These are phyloP conservation scores for Pseudogymnoascus sp. DNA, from an alignment of 2,329 filamentous ascomycete genomes.

Conservation along the genomic window DNA sequence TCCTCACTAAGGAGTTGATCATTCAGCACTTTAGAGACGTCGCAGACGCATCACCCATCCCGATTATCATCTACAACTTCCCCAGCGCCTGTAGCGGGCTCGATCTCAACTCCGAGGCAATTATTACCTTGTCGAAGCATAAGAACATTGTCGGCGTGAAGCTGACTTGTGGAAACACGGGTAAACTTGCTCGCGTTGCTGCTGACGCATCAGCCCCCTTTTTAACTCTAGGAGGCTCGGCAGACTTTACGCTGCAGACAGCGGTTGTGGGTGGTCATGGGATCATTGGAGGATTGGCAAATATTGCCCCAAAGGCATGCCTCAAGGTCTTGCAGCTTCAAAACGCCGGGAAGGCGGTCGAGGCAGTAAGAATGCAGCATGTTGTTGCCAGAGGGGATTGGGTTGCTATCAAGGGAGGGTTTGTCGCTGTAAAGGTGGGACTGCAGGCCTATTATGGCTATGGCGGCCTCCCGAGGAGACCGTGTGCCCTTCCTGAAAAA, in stretches of 20 bases:
- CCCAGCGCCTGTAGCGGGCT: conserved; percentile 37
- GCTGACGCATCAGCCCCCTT: conserved; percentile 51
- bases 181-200: conserved; percentile 47
- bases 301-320: conserved; percentile 59
- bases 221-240: conserved; percentile 61
- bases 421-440: conserved; percentile 59
- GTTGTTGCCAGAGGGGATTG: conserved; percentile 59
- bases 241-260: conserved; percentile 64
- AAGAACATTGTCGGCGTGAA: conserved; percentile 33
- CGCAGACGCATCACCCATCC: conserved; percentile 36
- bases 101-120: conserved; percentile 36
- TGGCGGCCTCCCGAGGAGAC: conserved; percentile 51
- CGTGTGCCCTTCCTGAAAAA: conserved; percentile 26
- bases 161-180: conserved; percentile 43
- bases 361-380: conserved; percentile 55
- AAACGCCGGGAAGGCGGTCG: conserved; percentile 44
- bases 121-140: conserved; percentile 39
- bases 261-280: conserved; percentile 61
- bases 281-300: conserved; percentile 62
- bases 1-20: conserved; percentile 46
- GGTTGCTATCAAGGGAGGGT: conserved; percentile 59
- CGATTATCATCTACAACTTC: conserved; percentile 42
- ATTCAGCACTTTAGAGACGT: conserved; percentile 51
- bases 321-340: conserved; percentile 53
- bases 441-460: conserved; percentile 55